phyloP scores from a whole-genome alignment of 2,329 filamentous ascomycete genomes.

The Ploettnerulaceae sp. region DNA sequence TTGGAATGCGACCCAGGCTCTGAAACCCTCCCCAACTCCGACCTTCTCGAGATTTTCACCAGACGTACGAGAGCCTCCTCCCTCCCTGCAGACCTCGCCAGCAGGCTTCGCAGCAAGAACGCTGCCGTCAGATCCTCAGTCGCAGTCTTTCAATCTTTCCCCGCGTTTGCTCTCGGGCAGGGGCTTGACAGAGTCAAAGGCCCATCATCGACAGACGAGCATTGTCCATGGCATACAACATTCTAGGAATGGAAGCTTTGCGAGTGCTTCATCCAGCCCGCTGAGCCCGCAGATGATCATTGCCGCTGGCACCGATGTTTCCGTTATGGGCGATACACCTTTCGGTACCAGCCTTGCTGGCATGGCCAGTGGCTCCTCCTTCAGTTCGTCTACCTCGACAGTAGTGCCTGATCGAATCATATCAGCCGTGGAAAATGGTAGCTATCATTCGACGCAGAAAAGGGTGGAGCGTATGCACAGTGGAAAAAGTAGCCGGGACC shows the following conservation, averaged over 20 bases:
- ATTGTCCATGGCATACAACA: slow-evolving; percentile 97
- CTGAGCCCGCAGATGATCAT: slow-evolving; percentile 84
- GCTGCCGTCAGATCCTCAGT: slow-evolving; percentile 24
- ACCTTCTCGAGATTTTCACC: slow-evolving; percentile 21
- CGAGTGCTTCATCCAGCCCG: slow-evolving; percentile 75
- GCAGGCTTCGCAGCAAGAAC: slow-evolving; percentile 15
- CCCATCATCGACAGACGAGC: slow-evolving; percentile 86
- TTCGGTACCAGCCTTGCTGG: slow-evolving; percentile 27
- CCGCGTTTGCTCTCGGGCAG: slow-evolving; percentile 26
- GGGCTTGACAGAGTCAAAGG: slow-evolving; percentile 52
- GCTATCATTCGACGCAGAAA: slow-evolving; percentile 43
- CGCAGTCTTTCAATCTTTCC: slow-evolving; percentile 24
- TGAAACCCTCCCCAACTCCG: slow-evolving; percentile 29
- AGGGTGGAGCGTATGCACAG: slow-evolving; percentile 59
- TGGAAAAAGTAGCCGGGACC: slow-evolving; percentile 66
- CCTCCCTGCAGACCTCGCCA: slow-evolving; percentile 21
- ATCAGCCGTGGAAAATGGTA: slow-evolving; percentile 43
- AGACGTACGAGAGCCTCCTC: slow-evolving; percentile 24
- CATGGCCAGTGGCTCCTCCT: slow-evolving; percentile 28
- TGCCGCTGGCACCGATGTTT: slow-evolving; percentile 47
- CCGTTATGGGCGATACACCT: slow-evolving; percentile 30
- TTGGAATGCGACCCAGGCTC: slow-evolving; percentile 26
- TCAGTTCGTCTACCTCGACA: slow-evolving; percentile 24
- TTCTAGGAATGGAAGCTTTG: slow-evolving; percentile 80
- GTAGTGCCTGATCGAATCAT: slow-evolving; percentile 32